These are phyloP conservation scores for Lactarius trivialis DNA, from an alignment of 768 basidiomycete genomes.

Conservation along the genomic window DNA sequence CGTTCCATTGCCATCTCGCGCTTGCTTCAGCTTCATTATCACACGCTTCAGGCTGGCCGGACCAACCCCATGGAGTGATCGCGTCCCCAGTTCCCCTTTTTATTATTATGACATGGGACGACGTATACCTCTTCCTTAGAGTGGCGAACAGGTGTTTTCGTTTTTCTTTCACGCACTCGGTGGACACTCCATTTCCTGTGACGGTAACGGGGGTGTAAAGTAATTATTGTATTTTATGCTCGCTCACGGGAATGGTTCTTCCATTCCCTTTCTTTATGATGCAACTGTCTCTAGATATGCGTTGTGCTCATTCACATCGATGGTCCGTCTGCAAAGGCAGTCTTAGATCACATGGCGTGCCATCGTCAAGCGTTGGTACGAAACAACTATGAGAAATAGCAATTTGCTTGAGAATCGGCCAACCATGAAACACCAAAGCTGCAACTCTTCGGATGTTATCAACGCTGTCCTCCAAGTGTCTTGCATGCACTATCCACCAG, in stretches of 20 bases:
- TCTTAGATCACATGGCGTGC: neutral
- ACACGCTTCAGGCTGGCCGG: slow-evolving; percentile 50
- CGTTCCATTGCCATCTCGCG: slow-evolving; percentile 18
- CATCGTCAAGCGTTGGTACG: too few relatives aligned
- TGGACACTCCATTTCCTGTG: neutral
- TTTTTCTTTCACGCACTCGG: neutral
- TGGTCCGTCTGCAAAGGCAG: neutral
- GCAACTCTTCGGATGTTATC: neutral
- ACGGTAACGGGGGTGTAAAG: neutral
- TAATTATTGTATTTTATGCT: slow-evolving; percentile 8
- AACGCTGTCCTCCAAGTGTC: neutral
- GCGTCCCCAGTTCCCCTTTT: neutral
- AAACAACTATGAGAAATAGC: neutral
- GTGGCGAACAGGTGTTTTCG: neutral
- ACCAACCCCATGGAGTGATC: slow-evolving; percentile 54
- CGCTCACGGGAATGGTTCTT: neutral
- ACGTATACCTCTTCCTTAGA: slow-evolving; percentile 6
- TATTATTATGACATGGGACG: neutral
- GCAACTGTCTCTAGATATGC: neutral
- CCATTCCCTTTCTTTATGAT: neutral
- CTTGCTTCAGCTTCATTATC: neutral
- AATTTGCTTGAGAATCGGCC: neutral
- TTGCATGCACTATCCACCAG: neutral
- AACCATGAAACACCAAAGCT: too few relatives aligned
- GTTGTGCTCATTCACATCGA: neutral